Evolutionary conservation across 306 rosid species (phyloP).

Genomic region (Trifolium dubium): DNA sequence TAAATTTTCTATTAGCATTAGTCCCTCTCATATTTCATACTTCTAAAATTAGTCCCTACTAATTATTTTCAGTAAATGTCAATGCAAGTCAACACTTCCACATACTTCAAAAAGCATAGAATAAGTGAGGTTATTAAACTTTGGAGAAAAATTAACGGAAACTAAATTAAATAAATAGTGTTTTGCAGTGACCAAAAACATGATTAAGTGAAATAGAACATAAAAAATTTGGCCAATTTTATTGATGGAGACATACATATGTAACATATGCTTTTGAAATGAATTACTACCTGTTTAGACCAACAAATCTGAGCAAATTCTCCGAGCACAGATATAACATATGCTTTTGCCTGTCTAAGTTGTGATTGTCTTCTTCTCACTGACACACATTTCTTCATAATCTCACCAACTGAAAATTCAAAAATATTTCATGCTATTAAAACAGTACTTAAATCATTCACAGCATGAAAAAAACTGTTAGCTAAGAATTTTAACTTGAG

Average conservation of each 20-base stretch:
- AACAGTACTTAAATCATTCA: neutral
- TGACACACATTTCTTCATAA: constrained; percentile 53
- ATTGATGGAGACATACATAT: constrained; percentile 6
- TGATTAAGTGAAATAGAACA: neutral
- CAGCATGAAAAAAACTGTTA: neutral
- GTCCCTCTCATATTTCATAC: neutral
- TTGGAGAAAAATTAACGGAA: neutral
- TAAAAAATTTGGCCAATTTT: neutral
- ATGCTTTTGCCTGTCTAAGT: constrained; percentile 84
- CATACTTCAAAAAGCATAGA: no score
- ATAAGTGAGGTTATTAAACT: no score
- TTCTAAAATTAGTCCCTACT: neutral
- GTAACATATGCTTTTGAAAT: neutral
- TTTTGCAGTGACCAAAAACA: neutral
- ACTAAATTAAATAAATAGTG: neutral
- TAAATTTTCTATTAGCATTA: neutral
- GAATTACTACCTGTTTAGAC: constrained; percentile 77
- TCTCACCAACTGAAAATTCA: constrained; percentile 51
- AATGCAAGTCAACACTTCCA: no score
- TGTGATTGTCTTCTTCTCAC: constrained; percentile 54
- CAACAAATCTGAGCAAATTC: constrained; percentile 75
- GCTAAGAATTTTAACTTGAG: neutral
- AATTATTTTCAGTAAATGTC: neutral
- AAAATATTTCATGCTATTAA: constrained; percentile 8
- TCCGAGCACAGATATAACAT: constrained; percentile 86